These are phyloP conservation scores for Rhodotorula sp. DNA, from an alignment of 1,284 basidiomycete species.

Conservation along the genomic window DNA sequence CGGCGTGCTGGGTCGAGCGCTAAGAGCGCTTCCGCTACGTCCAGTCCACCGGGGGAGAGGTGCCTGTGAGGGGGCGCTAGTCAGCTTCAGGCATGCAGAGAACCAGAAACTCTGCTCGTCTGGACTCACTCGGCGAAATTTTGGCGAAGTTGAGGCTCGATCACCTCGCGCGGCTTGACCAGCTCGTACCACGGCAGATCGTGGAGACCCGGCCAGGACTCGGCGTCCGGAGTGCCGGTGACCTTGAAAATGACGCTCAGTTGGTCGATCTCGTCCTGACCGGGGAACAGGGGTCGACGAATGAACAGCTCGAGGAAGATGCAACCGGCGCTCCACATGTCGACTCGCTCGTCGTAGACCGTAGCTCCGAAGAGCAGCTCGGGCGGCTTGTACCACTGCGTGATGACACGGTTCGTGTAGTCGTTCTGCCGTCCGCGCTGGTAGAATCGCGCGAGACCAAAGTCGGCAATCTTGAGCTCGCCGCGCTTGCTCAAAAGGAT, in stretches of 20 bases:
- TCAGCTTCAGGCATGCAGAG: slow-evolving; percentile 13
- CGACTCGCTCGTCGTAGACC: slow-evolving; percentile 96
- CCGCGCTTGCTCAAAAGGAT: slow-evolving; percentile 92
- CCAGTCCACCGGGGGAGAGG: slow-evolving; percentile 57
- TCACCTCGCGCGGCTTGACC: slow-evolving; percentile 76
- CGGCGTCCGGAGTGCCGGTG: slow-evolving; percentile 81
- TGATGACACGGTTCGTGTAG: slow-evolving; percentile 98
- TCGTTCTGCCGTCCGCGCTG: slow-evolving; percentile 84
- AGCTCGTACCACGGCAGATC: slow-evolving; percentile 97
- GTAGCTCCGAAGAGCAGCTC: slow-evolving; percentile 95
- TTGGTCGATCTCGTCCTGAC: slow-evolving; percentile 95
- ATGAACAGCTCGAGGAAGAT: slow-evolving; percentile 98
- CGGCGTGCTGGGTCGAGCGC: slow-evolving; percentile 78
- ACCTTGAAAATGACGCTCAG: slow-evolving; percentile 87
- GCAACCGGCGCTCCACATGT: slow-evolving; percentile 99
- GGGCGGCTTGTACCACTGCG: slow-evolving; percentile 97
- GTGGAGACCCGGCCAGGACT: slow-evolving; percentile 77
- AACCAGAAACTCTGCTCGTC: too few species aligned
- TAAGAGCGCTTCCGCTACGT: slow-evolving; percentile 78
- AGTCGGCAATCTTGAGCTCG: slow-evolving; percentile 94
- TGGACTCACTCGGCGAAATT: slow-evolving; percentile 69
- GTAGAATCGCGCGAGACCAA: slow-evolving; percentile 96
- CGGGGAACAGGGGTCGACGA: slow-evolving; percentile 92
- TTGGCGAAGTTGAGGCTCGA: slow-evolving; percentile 72
- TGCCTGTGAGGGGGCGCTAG: slow-evolving; percentile 13